phyloP scores from a whole-genome alignment of 2,329 filamentous ascomycete species.

The Septoria linicola region DNA sequence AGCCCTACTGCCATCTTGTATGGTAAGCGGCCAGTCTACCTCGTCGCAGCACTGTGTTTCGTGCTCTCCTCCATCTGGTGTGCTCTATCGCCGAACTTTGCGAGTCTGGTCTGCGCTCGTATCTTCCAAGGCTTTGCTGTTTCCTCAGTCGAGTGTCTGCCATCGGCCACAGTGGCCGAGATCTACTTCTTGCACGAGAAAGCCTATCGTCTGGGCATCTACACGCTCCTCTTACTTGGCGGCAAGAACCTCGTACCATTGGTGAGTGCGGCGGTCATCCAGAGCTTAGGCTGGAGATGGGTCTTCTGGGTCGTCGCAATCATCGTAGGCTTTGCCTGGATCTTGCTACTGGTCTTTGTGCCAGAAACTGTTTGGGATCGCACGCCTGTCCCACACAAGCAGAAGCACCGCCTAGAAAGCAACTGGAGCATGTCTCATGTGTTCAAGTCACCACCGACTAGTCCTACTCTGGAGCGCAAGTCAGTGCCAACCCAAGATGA shows the following conservation, averaged over 20 bases:
- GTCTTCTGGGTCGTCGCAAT: slow-evolving; percentile 70
- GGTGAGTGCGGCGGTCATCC: slow-evolving; percentile 80
- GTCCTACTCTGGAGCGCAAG: slow-evolving; percentile 15
- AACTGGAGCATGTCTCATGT: slow-evolving; percentile 27
- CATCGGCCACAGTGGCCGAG: slow-evolving; percentile 90
- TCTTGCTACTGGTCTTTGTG: slow-evolving; percentile 82
- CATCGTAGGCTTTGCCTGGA: slow-evolving; percentile 67
- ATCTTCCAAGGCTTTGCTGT: slow-evolving; percentile 86
- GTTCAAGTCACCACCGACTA: slow-evolving; percentile 18
- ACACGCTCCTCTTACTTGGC: slow-evolving; percentile 81
- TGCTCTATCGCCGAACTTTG: slow-evolving; percentile 75
- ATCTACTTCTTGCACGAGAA: slow-evolving; percentile 95
- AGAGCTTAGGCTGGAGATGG: slow-evolving; percentile 70
- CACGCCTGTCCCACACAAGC: slow-evolving; percentile 58
- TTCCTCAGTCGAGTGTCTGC: slow-evolving; percentile 86
- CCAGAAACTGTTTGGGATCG: slow-evolving; percentile 97
- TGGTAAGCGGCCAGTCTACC: slow-evolving; percentile 88
- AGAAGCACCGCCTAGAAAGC: slow-evolving; percentile 10
- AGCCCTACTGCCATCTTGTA: slow-evolving; percentile 89
- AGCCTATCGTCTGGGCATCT: slow-evolving; percentile 89
- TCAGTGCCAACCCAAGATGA: slow-evolving; percentile 17
- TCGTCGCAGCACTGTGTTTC: slow-evolving; percentile 74
- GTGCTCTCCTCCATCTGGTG: slow-evolving; percentile 78
- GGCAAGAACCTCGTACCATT: slow-evolving; percentile 83
- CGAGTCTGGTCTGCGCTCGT: slow-evolving; percentile 74